Percentiles rank a stretch among this genome's conserved stretches.
Evolutionary conservation across 163 green algal species (phyloP).

Genomic region (Scenedesmus sp.): DNA sequence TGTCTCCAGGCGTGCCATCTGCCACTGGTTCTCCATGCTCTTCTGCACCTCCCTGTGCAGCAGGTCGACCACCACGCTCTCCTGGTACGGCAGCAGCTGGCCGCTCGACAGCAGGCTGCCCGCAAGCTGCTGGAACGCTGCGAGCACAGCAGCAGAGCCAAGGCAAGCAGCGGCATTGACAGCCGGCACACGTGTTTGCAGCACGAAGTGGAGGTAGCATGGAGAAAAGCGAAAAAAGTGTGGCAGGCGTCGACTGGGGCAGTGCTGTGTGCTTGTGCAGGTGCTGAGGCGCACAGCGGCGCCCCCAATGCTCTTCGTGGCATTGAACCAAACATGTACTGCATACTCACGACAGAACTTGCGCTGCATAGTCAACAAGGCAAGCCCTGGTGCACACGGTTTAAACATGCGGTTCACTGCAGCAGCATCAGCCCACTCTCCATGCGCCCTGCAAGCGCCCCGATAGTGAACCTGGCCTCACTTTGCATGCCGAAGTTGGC

Average conservation of each 20-base stretch:
- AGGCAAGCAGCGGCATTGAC: background rate
- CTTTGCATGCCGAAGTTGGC: slow-evolving; percentile 62
- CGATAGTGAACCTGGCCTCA: background rate
- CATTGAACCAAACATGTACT: no score
- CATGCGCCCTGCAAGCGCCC: no score
- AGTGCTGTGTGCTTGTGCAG: no score
- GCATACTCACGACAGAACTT: no score
- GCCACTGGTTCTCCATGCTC: slow-evolving; percentile 59
- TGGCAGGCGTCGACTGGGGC: background rate
- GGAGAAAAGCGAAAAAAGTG: background rate
- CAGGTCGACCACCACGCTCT: slow-evolving; percentile 54
- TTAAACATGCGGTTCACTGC: no score
- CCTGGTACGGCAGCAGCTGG: slow-evolving; percentile 43
- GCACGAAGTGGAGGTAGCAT: background rate
- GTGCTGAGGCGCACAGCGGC: no score
- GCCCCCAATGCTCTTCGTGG: no score
- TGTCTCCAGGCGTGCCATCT: slow-evolving; percentile 61
- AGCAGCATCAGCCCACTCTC: no score
- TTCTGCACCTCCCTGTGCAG: slow-evolving; percentile 53
- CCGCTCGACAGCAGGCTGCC: slow-evolving; percentile 19
- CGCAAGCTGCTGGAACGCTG: slow-evolving; percentile 51
- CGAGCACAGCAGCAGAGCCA: background rate
- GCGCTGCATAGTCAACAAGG: no score
- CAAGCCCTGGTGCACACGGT: no score
- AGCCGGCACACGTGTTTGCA: background rate